phyloP scores from a whole-genome alignment of 768 basidiomycete genomes.

The Sporobolomyces roseus region DNA sequence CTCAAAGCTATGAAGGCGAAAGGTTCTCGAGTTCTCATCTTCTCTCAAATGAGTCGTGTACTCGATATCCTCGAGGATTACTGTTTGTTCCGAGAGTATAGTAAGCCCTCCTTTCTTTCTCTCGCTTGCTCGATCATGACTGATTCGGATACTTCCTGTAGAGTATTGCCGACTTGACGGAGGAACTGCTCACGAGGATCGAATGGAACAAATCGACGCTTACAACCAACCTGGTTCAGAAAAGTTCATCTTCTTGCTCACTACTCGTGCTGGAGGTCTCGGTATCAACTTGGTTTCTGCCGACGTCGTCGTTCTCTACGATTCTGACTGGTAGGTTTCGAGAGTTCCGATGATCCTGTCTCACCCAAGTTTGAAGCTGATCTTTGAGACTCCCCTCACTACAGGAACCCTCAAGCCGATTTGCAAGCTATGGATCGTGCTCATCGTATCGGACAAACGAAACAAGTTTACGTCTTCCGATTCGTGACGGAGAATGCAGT shows the following conservation, averaged over 20 bases:
- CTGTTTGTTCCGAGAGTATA: conserved; percentile 81
- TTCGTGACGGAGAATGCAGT: conserved; percentile 94
- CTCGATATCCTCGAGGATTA: conserved; percentile 97
- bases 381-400: no score
- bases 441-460: conserved; percentile 93
- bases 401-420: conserved; percentile 96
- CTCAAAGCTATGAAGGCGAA: conserved; percentile 80
- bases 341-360: background rate
- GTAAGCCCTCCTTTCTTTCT: conserved; percentile 54
- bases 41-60: conserved; percentile 99
- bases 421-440: conserved; percentile 80
- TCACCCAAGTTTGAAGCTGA: background rate
- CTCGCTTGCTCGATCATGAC: background rate
- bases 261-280: conserved; percentile 92
- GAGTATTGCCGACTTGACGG: conserved; percentile 98
- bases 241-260: conserved; percentile 92
- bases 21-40: conserved; percentile 92
- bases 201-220: conserved; percentile 91
- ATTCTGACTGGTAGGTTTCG: conserved; percentile 80
- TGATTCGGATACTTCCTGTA: background rate
- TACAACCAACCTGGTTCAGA: conserved; percentile 92
- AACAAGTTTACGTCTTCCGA: conserved; percentile 95
- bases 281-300: conserved; percentile 95
- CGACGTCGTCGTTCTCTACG: conserved; percentile 91
- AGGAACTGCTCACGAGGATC: conserved; percentile 91